Conservation (phyloP, 2,329 filamentous ascomycete genomes). For the Rhytidhysteron rufulum region DNA sequence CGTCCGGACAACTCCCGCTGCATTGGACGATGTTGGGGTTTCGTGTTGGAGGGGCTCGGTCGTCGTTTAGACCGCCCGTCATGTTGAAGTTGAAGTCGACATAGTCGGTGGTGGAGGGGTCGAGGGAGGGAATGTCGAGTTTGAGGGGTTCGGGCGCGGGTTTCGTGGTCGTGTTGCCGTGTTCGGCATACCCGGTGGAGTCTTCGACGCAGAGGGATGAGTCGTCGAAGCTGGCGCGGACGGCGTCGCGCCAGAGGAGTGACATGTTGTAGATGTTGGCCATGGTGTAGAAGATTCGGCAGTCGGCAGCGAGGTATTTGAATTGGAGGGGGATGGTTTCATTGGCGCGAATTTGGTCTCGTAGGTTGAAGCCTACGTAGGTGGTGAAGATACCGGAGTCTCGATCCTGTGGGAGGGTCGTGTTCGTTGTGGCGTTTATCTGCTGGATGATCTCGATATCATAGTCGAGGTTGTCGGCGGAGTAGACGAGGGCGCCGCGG, state of each 20-base stretch:
- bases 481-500: conserved; percentile 46
- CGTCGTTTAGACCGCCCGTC: background rate
- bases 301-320: conserved; percentile 36
- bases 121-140: background rate
- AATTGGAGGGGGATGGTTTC: conserved; percentile 34
- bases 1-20: background rate
- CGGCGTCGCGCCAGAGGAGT: conserved; percentile 33
- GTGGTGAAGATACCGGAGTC: conserved; percentile 20
- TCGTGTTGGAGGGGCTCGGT: background rate
- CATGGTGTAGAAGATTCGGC: conserved; percentile 36
- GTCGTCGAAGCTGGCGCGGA: conserved; percentile 29
- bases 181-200: conserved; percentile 21
- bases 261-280: conserved; percentile 34
- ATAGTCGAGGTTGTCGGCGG: conserved; percentile 31
- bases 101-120: conserved; percentile 4
- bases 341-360: conserved; percentile 34
- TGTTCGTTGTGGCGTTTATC: conserved; percentile 9
- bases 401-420: background rate
- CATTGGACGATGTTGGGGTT: background rate
- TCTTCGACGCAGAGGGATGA: conserved; percentile 27
- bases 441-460: conserved; percentile 11
- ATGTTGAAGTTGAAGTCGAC: background rate
- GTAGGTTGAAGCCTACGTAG: conserved; percentile 30
- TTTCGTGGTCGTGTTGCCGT: background rate
- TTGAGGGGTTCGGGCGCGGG: background rate